Evolutionary conservation across 2,329 filamentous ascomycete genomes (phyloP).

Genomic region (Paecilomyces sp.): DNA sequence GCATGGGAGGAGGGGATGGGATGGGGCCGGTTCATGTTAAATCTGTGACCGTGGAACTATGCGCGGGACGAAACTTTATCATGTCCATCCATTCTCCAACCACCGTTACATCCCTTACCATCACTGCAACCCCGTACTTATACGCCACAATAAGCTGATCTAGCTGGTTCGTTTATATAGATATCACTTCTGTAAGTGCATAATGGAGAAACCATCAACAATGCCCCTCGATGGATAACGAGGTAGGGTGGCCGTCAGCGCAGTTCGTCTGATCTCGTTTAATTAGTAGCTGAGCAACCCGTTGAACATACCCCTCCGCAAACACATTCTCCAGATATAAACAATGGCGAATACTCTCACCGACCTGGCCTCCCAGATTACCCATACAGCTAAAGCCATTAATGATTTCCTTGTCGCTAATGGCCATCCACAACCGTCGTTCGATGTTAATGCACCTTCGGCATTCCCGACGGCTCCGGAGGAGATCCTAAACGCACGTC

Average conservation of each 20-base stretch:
- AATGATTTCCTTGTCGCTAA: slow-evolving; percentile 2
- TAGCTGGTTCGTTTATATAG: neutral
- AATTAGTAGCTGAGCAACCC: neutral
- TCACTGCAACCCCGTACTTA: neutral
- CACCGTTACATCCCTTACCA: neutral
- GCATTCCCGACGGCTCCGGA: slow-evolving; percentile 1
- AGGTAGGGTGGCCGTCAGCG: neutral
- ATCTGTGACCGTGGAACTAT: neutral
- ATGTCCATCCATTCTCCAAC: neutral
- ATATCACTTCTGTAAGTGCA: neutral
- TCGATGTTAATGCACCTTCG: slow-evolving; percentile 1
- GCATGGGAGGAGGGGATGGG: neutral
- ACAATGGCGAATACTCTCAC: slow-evolving; percentile 1
- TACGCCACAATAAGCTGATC: neutral
- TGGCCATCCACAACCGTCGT: slow-evolving; percentile 3
- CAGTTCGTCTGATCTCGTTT: neutral
- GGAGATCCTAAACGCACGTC: slow-evolving; percentile 1
- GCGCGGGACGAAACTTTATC: neutral
- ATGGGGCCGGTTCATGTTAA: neutral
- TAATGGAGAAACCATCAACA: neutral
- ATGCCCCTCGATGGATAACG: neutral
- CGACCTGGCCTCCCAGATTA: slow-evolving; percentile 2
- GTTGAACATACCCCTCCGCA: neutral
- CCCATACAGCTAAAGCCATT: slow-evolving; percentile 1
- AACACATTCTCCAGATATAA: neutral